Evolutionary conservation across 2,329 filamentous ascomycete species (phyloP), one percentile per base, ranked within the genome.

Genomic region (Aspergillus ochraceus): DNA sequence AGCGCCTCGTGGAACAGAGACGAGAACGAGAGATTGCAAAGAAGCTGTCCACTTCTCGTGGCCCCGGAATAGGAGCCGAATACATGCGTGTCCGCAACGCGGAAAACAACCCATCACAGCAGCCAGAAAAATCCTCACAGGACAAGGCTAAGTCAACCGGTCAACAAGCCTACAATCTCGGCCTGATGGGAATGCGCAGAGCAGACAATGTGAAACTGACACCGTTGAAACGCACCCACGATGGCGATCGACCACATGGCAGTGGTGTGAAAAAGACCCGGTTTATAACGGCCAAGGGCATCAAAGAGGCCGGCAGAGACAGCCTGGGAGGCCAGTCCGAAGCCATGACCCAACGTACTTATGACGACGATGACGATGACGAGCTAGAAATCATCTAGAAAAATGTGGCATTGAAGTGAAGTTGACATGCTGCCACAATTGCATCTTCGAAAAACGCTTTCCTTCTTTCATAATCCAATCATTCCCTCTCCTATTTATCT

Each of bases 271-370:
- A 91, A 77, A 91, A 91, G 81, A 92, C 90, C 54, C 82, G 90
- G n/a, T 92, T 93, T 70, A 84, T 92, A 46, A 91, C 90, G 26
- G 86, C 87, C 47, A 90, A 88, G 72, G 90, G 90, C 0, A 92
- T 93, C 62, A 84, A 87, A 57, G 89, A 91, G 74, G 90, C 90
- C 4, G 90, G 90, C 1, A 81, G 89, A 60, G 90, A 92, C 70
- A 92, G 89, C 69, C 71, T 92, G 2, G 87, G 88, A 10, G 79
- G 75, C 5, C 66, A 66, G 22, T 62, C 67, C n/a, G 83, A 84
- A 54, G 79, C 49, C 66, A 67, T 49, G 64, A 61, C 60, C 54
- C 63, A 54, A 52, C 57, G 57, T 56, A 79, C 82, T 60, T 80
- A 83, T 64, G 81, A 84, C 54, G 79, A 79, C 58, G 85, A 86